Percentiles rank a stretch among this genome's conserved stretches.
Evolutionary conservation across 2,329 filamentous ascomycete species (phyloP).

Genomic region (Botryotinia narcissicola): DNA sequence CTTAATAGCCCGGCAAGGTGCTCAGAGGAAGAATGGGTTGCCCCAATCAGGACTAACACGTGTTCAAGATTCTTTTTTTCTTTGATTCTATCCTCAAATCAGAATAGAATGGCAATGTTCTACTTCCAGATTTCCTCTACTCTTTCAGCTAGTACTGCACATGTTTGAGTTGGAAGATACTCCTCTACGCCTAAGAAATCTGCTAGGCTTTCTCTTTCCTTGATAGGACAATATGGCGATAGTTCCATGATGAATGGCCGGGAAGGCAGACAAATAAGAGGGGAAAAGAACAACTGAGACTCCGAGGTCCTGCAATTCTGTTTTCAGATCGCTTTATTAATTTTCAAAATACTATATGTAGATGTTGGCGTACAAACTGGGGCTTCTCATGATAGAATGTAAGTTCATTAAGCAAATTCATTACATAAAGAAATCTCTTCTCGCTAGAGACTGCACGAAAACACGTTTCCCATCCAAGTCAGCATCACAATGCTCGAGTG

Average conservation of each 20-base stretch:
- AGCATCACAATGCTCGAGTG: neutral
- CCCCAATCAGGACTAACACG: neutral
- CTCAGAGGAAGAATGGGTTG: neutral
- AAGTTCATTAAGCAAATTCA: neutral
- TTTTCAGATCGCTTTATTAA: neutral
- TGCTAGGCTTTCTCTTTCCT: neutral
- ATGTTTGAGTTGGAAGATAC: neutral
- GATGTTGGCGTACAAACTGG: neutral
- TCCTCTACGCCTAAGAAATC: neutral
- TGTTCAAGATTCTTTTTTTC: neutral
- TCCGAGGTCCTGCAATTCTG: neutral
- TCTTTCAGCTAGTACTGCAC: neutral
- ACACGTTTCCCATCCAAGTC: neutral
- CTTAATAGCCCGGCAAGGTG: neutral
- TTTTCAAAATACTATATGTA: neutral
- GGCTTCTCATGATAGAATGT: neutral
- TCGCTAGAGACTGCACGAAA: neutral
- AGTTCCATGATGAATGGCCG: neutral
- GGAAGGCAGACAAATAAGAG: neutral
- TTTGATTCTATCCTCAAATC: neutral
- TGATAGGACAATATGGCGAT: neutral
- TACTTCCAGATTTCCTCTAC: neutral
- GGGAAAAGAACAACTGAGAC: neutral
- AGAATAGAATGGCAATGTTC: neutral
- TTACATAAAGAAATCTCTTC: neutral